These are phyloP conservation scores for Colletotrichum melonis DNA, from an alignment of 2,329 filamentous ascomycete species.

Conservation along the genomic window DNA sequence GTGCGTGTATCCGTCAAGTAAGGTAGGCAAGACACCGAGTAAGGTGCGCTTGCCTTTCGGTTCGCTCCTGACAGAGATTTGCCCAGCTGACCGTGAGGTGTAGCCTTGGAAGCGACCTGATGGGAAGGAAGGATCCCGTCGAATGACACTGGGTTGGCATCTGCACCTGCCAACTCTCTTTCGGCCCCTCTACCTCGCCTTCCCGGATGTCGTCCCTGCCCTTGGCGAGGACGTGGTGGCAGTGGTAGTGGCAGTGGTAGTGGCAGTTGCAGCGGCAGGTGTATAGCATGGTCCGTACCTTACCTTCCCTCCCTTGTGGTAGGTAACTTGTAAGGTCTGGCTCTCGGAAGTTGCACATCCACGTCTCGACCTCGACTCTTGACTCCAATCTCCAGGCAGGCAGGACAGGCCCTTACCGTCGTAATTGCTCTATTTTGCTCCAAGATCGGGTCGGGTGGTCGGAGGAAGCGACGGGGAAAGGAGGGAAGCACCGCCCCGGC, in stretches of 20 bases:
- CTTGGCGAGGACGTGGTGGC: background rate
- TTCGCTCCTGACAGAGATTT: background rate
- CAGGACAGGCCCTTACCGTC: background rate
- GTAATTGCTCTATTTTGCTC: background rate
- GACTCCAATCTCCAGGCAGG: background rate
- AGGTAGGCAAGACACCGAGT: background rate
- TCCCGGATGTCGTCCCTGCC: background rate
- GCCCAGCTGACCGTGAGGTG: background rate
- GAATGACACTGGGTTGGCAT: background rate
- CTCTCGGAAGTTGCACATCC: background rate
- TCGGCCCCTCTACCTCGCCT: background rate
- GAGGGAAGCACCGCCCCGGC: slow-evolving; percentile 17
- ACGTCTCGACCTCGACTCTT: background rate
- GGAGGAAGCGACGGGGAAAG: slow-evolving; percentile 16
- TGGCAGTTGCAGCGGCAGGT: too few relatives aligned
- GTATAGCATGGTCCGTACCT: too few relatives aligned
- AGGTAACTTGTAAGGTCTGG: too few relatives aligned
- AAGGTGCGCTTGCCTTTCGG: background rate
- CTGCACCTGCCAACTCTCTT: slow-evolving; percentile 6
- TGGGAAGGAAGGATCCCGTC: background rate
- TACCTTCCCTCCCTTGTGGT: too few relatives aligned
- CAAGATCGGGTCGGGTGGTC: slow-evolving; percentile 15
- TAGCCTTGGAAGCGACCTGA: background rate
- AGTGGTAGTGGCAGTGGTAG: too few relatives aligned
- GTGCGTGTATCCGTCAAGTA: too few relatives aligned